A percentile compares a stretch with the other conserved stretches of the same genome.
phyloP scores from a whole-genome alignment of 768 basidiomycete species.

The Dioszegia crocea region DNA sequence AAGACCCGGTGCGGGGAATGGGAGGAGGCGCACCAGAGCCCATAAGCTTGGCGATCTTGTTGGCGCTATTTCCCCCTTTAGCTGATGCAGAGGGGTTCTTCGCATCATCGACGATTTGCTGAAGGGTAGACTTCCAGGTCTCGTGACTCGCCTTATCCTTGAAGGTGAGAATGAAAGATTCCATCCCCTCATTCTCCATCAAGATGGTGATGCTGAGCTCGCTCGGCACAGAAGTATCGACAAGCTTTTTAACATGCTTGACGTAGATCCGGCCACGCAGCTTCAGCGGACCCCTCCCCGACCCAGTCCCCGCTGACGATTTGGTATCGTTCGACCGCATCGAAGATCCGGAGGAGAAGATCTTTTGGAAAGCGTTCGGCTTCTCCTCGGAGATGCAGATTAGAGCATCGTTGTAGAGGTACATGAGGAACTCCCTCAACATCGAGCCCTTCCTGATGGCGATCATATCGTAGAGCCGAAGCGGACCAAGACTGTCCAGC shows the following conservation, averaged over 20 bases:
- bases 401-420: conserved; percentile 95
- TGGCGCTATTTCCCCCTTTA: conserved; percentile 12
- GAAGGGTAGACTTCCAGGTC: conserved; percentile 80
- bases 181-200: conserved; percentile 91
- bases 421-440: conserved; percentile 90
- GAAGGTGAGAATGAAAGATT: conserved; percentile 94
- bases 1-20: not conserved
- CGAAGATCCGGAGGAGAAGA: conserved; percentile 56
- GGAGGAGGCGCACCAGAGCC: conserved; percentile 22
- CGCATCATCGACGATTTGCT: conserved; percentile 59
- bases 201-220: conserved; percentile 94
- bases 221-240: conserved; percentile 63
- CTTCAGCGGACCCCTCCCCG: conserved; percentile 63
- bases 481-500: conserved; percentile 68
- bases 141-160: conserved; percentile 83
- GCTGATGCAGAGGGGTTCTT: not conserved
- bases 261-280: conserved; percentile 95
- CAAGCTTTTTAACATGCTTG: conserved; percentile 84
- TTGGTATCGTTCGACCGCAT: conserved; percentile 18
- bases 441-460: conserved; percentile 82
- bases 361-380: conserved; percentile 71
- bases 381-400: conserved; percentile 98
- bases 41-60: conserved; percentile 32
- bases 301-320: conserved; percentile 13
- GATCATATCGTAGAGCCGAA: conserved; percentile 88